Base-by-base conservation (phyloP, 192 early-diverging fungal species). In the Endogone sp. region DNA sequence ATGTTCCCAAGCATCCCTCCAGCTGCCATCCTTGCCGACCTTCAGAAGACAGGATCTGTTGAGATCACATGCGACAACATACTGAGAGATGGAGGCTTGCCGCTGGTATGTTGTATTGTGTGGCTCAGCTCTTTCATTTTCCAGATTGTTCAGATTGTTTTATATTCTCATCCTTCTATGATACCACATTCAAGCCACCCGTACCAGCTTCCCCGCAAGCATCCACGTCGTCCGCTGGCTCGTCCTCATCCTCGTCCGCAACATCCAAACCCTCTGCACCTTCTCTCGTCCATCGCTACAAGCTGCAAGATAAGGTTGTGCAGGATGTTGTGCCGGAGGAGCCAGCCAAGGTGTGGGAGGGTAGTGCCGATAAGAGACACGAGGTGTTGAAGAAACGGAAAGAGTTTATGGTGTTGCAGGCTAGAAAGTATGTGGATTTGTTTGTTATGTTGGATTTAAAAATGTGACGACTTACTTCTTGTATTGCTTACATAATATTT, bases 1-100 rank as follows among this genome's bases (percentile, higher is more conserved):
- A 93, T 95, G 93, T 95, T 95, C 61, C 93, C 93, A 6, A 80
- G 91, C 66, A 89, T 93, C 49, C 88, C 90, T 3, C 83, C 86
- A 23, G 82, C 89, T 23, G 87, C 92, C 29, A 91, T 95, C 60
- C 80, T 86, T 22, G 85, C 83, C 11, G 92, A 92, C 71, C 80
- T 95, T 23, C 84, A 89, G 64, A 88, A 89, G 29, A 93, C 92
- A 16, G 92, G 93, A n/a, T 92, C 90, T 11, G 90, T 92, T 23
- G 89, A 91, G 58, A 81, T 86, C 60, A 93, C 92, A 22, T 89
- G 88, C 63, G 92, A 95, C 66, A 92, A 93, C 73, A 90, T 91
- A 56, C 78, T 93, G 29, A 82, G 86, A 29, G 83, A 93, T 29
- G 86, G 81, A 60, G 78, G 80, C 10, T 71, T 89, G 27, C 85